phyloP scores from a whole-genome alignment of 768 basidiomycete species.

The Termitomyces sp. region DNA sequence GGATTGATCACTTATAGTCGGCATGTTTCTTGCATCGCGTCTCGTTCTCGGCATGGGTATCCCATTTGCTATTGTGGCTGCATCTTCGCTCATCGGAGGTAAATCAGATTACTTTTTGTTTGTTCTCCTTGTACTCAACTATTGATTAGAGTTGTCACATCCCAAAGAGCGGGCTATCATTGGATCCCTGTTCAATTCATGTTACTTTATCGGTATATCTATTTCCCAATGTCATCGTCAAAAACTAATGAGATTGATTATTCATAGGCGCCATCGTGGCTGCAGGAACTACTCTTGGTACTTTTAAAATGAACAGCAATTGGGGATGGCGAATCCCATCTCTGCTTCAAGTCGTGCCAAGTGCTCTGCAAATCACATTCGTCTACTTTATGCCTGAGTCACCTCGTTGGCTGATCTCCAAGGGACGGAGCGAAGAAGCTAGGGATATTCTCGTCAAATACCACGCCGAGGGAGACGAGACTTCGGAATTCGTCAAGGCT shows the following conservation, averaged over 20 bases:
- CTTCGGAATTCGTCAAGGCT: conserved; percentile 50
- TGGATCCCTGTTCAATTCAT: conserved; percentile 59
- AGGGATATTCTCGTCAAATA: conserved; percentile 44
- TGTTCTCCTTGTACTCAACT: too few relatives aligned
- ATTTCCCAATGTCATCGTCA: neutral
- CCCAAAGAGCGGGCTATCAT: conserved; percentile 65
- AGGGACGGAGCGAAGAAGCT: conserved; percentile 46
- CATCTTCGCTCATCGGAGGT: conserved; percentile 60
- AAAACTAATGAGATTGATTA: neutral
- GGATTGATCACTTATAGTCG: conserved; percentile 27
- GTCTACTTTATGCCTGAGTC: conserved; percentile 59
- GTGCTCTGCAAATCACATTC: conserved; percentile 46
- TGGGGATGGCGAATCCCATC: conserved; percentile 73
- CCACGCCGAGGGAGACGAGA: conserved; percentile 52
- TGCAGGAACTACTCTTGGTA: conserved; percentile 56
- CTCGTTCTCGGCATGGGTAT: conserved; percentile 55
- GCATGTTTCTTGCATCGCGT: conserved; percentile 53
- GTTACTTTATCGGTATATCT: conserved; percentile 48
- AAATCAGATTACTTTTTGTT: neutral
- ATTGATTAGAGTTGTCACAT: conserved; percentile 48
- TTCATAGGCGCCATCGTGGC: conserved; percentile 47
- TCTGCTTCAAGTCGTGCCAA: conserved; percentile 51
- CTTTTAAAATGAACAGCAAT: conserved; percentile 49
- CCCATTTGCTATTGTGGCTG: conserved; percentile 56
- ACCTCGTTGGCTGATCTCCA: conserved; percentile 58